Evolutionary conservation across 2,329 filamentous ascomycete species (phyloP).

Genomic region (Penicillium sp.): DNA sequence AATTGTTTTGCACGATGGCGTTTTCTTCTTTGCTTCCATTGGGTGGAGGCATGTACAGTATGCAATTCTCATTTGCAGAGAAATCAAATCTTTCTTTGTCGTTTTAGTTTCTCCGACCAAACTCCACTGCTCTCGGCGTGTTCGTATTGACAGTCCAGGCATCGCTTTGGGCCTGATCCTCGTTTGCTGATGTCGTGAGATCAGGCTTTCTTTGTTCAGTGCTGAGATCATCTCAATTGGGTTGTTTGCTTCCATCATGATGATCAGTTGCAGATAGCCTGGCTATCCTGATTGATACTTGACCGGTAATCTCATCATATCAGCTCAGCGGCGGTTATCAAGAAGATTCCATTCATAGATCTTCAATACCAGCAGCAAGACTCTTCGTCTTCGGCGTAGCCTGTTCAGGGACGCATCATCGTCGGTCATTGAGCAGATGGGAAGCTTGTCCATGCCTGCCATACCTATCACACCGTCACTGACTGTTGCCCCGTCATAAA

Average conservation of each 20-base stretch:
- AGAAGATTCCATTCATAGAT: background rate
- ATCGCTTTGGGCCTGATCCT: background rate
- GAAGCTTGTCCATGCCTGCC: background rate
- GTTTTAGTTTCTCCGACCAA: background rate
- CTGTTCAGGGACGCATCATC: background rate
- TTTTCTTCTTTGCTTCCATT: constrained; percentile 26
- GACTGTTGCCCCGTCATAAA: background rate
- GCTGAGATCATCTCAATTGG: background rate
- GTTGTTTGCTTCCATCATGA: background rate
- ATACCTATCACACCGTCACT: background rate
- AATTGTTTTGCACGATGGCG: constrained; percentile 28
- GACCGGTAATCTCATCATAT: background rate
- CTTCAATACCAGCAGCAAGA: background rate
- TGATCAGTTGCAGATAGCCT: background rate
- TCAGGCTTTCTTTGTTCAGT: background rate
- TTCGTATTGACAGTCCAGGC: background rate
- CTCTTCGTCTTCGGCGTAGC: background rate
- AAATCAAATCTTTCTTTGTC: constrained; percentile 3
- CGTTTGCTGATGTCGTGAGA: background rate
- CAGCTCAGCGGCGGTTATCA: background rate
- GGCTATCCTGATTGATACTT: background rate
- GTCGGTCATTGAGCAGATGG: background rate
- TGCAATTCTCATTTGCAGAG: constrained; percentile 14
- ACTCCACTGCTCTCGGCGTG: background rate
- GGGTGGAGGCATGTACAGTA: constrained; percentile 27